phyloP scores from a whole-genome alignment of 257 asterid genomes.

The Agastache rugosa region DNA sequence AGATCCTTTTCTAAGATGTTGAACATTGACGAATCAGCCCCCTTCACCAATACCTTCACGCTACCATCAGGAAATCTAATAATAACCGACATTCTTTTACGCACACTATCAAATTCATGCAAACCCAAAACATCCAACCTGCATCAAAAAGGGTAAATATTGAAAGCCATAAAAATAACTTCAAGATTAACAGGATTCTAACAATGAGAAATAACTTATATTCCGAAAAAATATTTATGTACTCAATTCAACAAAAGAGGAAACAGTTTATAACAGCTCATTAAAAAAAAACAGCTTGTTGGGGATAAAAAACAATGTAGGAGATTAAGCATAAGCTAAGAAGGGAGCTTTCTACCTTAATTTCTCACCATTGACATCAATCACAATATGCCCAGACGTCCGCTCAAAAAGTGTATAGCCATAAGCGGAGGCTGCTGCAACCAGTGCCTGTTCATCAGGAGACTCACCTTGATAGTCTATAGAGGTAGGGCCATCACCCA shows the following conservation, averaged over 20 bases:
- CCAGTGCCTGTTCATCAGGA: slow-evolving; percentile 98
- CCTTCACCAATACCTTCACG: slow-evolving; percentile 93
- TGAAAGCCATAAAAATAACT: slow-evolving; percentile 16
- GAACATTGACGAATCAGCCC: slow-evolving; percentile 95
- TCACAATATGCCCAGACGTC: slow-evolving; percentile 90
- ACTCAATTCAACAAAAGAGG: slow-evolving; percentile 19
- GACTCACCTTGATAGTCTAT: slow-evolving; percentile 97
- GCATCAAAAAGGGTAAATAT: slow-evolving; percentile 39
- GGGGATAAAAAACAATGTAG: slow-evolving; percentile 28
- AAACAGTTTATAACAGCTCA: slow-evolving; percentile 14
- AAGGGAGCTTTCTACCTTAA: slow-evolving; percentile 74
- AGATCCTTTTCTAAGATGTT: slow-evolving; percentile 65
- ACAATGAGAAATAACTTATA: slow-evolving; percentile 6
- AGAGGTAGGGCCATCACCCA: slow-evolving; percentile 43
- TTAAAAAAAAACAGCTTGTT: slow-evolving; percentile 25
- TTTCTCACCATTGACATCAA: slow-evolving; percentile 94
- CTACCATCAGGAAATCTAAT: slow-evolving; percentile 77
- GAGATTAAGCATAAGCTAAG: slow-evolving; percentile 30
- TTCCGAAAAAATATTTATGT: background rate
- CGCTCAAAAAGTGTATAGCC: slow-evolving; percentile 93
- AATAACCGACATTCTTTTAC: slow-evolving; percentile 97
- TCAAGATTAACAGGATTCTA: slow-evolving; percentile 17
- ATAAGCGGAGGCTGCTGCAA: slow-evolving; percentile 93
- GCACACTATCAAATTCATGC: slow-evolving; percentile 98
- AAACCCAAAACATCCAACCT: slow-evolving; percentile 99